Evolutionary conservation across 139 green algal genomes (phyloP).

Genomic region (Mychonastes homosphaera): DNA sequence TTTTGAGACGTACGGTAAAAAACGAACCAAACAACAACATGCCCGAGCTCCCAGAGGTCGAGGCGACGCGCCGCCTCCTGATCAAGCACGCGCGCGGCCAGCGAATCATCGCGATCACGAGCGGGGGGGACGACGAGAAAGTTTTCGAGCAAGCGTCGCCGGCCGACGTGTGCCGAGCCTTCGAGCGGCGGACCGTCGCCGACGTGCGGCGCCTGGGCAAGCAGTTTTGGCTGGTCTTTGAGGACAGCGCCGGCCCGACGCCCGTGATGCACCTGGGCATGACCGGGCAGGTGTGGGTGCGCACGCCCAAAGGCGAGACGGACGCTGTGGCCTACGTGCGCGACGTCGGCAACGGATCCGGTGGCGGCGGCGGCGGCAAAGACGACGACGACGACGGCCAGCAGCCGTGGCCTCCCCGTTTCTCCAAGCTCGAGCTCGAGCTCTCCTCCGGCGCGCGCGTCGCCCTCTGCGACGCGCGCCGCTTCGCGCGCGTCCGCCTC

Average conservation of each 20-base stretch:
- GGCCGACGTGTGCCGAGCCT: not conserved
- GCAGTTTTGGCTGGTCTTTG: slow-evolving; percentile 66
- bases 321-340: not conserved
- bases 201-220: slow-evolving; percentile 53
- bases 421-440: slow-evolving; percentile 53
- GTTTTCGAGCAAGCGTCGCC: not conserved
- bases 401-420: slow-evolving; percentile 48
- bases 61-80: slow-evolving; percentile 42
- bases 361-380: slow-evolving; percentile 5
- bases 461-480: slow-evolving; percentile 45
- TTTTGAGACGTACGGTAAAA: too few species aligned
- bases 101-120: not conserved
- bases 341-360: too few species aligned
- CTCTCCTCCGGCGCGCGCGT: not conserved
- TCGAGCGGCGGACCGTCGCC: not conserved
- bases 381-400: slow-evolving; percentile 18
- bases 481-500: slow-evolving; percentile 24
- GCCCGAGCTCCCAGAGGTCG: slow-evolving; percentile 57
- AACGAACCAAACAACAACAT: too few species aligned
- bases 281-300: slow-evolving; percentile 8
- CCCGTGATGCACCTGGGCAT: slow-evolving; percentile 64
- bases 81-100: not conserved
- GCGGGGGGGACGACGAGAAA: not conserved
- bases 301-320: not conserved
- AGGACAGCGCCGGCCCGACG: slow-evolving; percentile 24